Percentiles rank a stretch among this genome's conserved stretches.
Conservation (phyloP, 805 yeast genomes). For the Metschnikowia colocasiae region DNA sequence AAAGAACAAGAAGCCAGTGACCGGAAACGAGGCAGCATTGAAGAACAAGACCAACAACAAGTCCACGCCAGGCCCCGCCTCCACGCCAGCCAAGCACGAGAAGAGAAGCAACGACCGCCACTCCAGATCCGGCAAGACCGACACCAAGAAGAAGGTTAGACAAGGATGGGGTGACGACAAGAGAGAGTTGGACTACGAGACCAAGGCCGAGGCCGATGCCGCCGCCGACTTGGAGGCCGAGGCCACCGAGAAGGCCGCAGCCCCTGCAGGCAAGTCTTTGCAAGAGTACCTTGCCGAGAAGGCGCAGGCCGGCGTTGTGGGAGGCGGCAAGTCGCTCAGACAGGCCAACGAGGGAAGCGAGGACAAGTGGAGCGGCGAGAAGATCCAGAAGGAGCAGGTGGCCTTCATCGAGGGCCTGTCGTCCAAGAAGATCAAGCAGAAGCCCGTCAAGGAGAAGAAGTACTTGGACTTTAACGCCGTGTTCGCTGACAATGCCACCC, state of each 20-base stretch:
- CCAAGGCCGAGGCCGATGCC: slow-evolving; percentile 45
- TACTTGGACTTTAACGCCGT: slow-evolving; percentile 70
- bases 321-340: slow-evolving; percentile 36
- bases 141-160: slow-evolving; percentile 77
- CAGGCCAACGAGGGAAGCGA: slow-evolving; percentile 59
- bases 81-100: slow-evolving; percentile 51
- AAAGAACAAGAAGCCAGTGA: slow-evolving; percentile 57
- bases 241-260: slow-evolving; percentile 45
- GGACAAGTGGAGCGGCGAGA: slow-evolving; percentile 52
- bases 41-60: slow-evolving; percentile 62
- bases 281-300: slow-evolving; percentile 81
- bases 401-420: slow-evolving; percentile 56
- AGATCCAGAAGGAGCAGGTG: slow-evolving; percentile 56
- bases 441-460: slow-evolving; percentile 79
- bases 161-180: slow-evolving; percentile 87
- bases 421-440: slow-evolving; percentile 64
- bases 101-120: slow-evolving; percentile 77
- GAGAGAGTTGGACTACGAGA: slow-evolving; percentile 63
- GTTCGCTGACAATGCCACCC: slow-evolving; percentile 44
- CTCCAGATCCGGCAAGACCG: slow-evolving; percentile 78
- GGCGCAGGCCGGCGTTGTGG: slow-evolving; percentile 42
- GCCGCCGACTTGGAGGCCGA: slow-evolving; percentile 35
- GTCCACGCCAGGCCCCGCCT: slow-evolving; percentile 54
- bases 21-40: slow-evolving; percentile 89
- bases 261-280: slow-evolving; percentile 62